These are phyloP conservation scores for Rhodotorula mucilaginosa DNA, from an alignment of 1,284 basidiomycete species.

Conservation along the genomic window DNA sequence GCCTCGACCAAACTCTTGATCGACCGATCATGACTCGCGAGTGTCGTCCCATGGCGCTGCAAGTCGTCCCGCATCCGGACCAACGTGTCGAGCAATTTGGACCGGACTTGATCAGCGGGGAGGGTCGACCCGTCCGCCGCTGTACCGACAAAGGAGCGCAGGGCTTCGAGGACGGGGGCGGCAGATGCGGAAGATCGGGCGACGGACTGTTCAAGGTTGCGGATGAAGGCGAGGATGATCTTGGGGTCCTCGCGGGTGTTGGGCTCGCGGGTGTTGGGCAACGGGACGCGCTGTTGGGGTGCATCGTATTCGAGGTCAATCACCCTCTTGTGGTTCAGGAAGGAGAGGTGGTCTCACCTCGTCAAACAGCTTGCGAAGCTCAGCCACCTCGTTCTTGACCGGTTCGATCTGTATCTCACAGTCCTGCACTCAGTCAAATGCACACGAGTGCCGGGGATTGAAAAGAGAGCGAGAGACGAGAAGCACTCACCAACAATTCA, in stretches of 20 bases:
- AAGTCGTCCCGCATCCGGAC: no score
- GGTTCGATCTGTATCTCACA: neutral
- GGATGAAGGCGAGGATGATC: neutral
- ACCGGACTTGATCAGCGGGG: no score
- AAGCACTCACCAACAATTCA: neutral
- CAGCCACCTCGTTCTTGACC: neutral
- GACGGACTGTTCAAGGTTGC: neutral
- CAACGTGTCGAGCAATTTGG: no score
- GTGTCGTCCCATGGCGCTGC: no score
- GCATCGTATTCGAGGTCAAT: neutral
- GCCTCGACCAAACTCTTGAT: no score
- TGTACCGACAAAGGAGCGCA: no score
- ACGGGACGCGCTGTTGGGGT: neutral
- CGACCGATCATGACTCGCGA: no score
- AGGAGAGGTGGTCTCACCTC: neutral
- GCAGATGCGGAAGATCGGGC: neutral
- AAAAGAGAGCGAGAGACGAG: no score
- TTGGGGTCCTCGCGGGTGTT: neutral
- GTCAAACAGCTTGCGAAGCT: neutral
- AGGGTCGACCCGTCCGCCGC: no score
- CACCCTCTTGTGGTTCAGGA: neutral
- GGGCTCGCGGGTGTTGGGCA: neutral
- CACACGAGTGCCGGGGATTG: no score
- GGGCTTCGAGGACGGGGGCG: no score
- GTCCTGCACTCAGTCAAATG: neutral